Conservation (phyloP, 2,329 filamentous ascomycete genomes). For the Aspergillus sclerotialis region DNA sequence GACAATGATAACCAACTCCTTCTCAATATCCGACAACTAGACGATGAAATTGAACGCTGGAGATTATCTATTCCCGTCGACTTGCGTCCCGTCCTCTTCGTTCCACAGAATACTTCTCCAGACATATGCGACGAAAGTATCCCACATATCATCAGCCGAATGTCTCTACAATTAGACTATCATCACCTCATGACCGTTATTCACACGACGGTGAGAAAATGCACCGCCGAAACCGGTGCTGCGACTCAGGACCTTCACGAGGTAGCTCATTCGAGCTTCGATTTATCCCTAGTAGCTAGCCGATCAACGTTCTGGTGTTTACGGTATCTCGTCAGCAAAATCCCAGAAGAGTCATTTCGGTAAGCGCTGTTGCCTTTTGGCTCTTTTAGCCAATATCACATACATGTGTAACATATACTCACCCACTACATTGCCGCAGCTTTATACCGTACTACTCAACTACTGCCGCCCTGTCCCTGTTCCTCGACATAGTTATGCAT, state of each 20-base stretch:
- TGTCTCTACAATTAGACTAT: constrained; percentile 12
- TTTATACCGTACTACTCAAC: constrained; percentile 7
- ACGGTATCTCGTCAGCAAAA: constrained; percentile 2
- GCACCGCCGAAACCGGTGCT: constrained; percentile 4
- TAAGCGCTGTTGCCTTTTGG: constrained; percentile 3
- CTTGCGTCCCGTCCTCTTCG: constrained; percentile 9
- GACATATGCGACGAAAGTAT: constrained; percentile 1
- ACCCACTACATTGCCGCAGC: too few species aligned
- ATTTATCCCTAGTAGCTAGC: constrained; percentile 10
- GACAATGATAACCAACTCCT: constrained; percentile 10
- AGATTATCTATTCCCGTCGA: constrained; percentile 7
- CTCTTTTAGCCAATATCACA: too few species aligned
- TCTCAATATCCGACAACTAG: constrained; percentile 9
- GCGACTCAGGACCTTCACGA: constrained; percentile 7
- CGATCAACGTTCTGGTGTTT: constrained; percentile 11
- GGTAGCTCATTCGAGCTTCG: constrained; percentile 16
- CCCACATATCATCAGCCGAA: constrained; percentile 2
- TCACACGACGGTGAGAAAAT: constrained; percentile 13
- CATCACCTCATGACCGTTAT: constrained; percentile 10
- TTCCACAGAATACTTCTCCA: constrained; percentile 5
- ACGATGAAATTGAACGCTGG: constrained; percentile 13
- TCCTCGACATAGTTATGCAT: constrained; percentile 15
- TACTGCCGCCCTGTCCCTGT: constrained; percentile 10
- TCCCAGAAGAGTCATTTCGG: constrained; percentile 7
- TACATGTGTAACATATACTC: too few species aligned